Evolutionary conservation across 164 flowering plant genomes (phyloP).

Genomic region (Tetrastigma voinierianum): DNA sequence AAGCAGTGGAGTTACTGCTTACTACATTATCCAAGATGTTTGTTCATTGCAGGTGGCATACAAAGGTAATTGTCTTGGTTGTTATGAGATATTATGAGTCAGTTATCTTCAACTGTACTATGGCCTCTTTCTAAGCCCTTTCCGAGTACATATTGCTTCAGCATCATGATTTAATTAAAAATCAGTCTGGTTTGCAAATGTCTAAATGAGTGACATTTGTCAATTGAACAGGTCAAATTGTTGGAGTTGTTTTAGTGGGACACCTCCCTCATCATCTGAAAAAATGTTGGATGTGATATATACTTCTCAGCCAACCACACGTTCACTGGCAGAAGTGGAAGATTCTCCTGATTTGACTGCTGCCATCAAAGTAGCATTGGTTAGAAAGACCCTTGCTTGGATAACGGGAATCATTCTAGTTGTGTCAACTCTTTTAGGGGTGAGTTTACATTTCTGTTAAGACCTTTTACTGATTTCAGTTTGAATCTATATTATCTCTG

Average conservation of each 20-base stretch:
- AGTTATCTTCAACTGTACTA: not conserved
- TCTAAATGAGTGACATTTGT: not conserved
- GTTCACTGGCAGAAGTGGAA: constrained; percentile 53
- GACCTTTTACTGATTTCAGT: not conserved
- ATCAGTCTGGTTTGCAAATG: not conserved
- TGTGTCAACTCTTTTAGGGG: constrained; percentile 85
- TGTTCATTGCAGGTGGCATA: constrained; percentile 51
- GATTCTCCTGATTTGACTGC: constrained; percentile 15
- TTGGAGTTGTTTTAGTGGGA: constrained; percentile 50
- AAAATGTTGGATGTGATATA: constrained; percentile 41
- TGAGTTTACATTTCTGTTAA: constrained; percentile 32
- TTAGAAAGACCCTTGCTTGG: constrained; percentile 86
- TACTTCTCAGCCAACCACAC: constrained; percentile 40
- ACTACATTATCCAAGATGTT: constrained; percentile 43
- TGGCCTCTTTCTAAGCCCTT: not conserved
- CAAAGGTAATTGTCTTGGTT: constrained; percentile 45
- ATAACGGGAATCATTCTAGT: constrained; percentile 82
- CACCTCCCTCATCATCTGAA: constrained; percentile 26
- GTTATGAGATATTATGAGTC: not conserved
- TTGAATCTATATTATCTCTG: not conserved
- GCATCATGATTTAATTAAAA: not conserved
- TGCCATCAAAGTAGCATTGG: constrained; percentile 44
- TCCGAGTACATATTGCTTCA: not conserved
- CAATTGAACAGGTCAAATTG: constrained; percentile 68
- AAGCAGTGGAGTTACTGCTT: constrained; percentile 53